These are phyloP conservation scores for Nothopassalora personata DNA, from an alignment of 2,329 filamentous ascomycete genomes.

Conservation along the genomic window DNA sequence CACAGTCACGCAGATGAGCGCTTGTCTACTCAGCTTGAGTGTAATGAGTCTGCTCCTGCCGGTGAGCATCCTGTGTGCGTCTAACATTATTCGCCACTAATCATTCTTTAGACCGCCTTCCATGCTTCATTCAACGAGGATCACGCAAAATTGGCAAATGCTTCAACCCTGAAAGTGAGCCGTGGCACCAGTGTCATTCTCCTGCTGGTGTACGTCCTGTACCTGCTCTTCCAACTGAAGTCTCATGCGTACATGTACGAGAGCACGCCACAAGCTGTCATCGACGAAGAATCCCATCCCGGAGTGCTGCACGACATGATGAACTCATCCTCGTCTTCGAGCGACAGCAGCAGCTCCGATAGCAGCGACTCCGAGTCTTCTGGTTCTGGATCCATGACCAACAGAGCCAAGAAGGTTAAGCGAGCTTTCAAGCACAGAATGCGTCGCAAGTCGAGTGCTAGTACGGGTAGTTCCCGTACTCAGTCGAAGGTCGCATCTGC, in stretches of 20 bases:
- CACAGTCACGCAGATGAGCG: slow-evolving; percentile 94
- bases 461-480: slow-evolving; percentile 59
- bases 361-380: slow-evolving; percentile 61
- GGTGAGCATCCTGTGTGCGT: slow-evolving; percentile 42
- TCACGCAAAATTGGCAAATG: slow-evolving; percentile 53
- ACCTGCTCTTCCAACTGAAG: slow-evolving; percentile 85
- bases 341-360: slow-evolving; percentile 43
- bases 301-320: slow-evolving; percentile 78
- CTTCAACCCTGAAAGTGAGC: slow-evolving; percentile 73
- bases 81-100: slow-evolving; percentile 6
- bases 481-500: slow-evolving; percentile 35
- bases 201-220: slow-evolving; percentile 74
- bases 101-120: slow-evolving; percentile 64
- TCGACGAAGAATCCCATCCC: slow-evolving; percentile 84
- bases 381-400: slow-evolving; percentile 53
- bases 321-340: slow-evolving; percentile 60
- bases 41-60: slow-evolving; percentile 85
- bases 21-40: slow-evolving; percentile 81
- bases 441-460: slow-evolving; percentile 72
- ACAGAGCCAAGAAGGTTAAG: slow-evolving; percentile 65
- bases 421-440: slow-evolving; percentile 65
- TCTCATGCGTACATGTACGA: slow-evolving; percentile 89
- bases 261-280: slow-evolving; percentile 85
- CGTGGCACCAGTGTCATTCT: slow-evolving; percentile 84
- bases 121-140: slow-evolving; percentile 67